phyloP scores from a whole-genome alignment of 768 basidiomycete species.

The Auricularia sp. region DNA sequence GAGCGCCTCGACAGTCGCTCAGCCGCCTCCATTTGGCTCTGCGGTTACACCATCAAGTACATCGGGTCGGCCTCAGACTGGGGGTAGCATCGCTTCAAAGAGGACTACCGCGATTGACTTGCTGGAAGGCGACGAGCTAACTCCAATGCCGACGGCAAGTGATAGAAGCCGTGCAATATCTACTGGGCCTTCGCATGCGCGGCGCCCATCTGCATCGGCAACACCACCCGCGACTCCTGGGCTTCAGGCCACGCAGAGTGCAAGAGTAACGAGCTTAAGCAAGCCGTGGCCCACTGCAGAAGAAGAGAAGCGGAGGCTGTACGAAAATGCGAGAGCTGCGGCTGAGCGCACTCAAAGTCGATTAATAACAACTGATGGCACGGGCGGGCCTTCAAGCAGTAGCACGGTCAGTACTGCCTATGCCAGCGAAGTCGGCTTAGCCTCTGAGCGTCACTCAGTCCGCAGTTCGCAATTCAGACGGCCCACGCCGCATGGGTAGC shows the following conservation, averaged over 20 bases:
- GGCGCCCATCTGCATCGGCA: not conserved
- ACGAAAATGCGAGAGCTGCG: conserved; percentile 55
- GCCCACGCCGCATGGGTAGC: not conserved
- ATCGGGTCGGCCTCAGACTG: not conserved
- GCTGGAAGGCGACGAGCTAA: conserved; percentile 12
- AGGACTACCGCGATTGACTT: not conserved
- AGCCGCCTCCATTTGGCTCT: not conserved
- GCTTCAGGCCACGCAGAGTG: not conserved
- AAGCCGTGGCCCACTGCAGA: conserved; percentile 57
- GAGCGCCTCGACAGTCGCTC: not conserved
- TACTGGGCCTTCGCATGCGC: not conserved
- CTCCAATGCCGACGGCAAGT: too few relatives aligned
- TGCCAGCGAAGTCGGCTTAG: too few relatives aligned
- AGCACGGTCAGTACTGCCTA: too few relatives aligned
- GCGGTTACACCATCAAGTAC: not conserved
- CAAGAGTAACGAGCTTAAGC: conserved; percentile 2
- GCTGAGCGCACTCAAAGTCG: conserved; percentile 32
- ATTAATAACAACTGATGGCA: not conserved
- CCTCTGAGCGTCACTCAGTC: not conserved
- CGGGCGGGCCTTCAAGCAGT: conserved; percentile 4
- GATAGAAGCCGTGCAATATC: conserved; percentile 1
- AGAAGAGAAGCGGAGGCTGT: conserved; percentile 66
- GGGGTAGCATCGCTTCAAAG: not conserved
- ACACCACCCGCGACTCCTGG: not conserved
- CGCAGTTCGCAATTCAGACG: not conserved